Conservation (phyloP, 345 rosid species). For the Boechera stricta region DNA sequence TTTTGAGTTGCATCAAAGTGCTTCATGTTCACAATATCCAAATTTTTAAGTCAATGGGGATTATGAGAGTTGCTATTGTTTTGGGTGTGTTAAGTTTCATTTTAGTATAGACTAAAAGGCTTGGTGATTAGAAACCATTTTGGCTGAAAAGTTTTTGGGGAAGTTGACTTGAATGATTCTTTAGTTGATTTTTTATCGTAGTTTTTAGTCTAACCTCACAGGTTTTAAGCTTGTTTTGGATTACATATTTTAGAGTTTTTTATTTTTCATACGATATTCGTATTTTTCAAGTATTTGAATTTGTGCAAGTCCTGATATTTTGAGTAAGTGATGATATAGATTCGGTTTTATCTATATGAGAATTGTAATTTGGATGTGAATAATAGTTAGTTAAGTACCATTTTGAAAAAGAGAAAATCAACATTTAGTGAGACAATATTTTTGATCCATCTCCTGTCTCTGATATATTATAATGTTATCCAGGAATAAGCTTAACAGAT, state of each 20-base stretch:
- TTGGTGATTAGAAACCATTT: background rate
- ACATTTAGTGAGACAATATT: background rate
- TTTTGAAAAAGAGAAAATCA: too few species aligned
- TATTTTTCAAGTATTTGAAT: background rate
- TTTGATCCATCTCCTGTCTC: background rate
- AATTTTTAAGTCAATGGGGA: background rate
- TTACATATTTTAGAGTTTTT: background rate
- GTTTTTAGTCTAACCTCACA: background rate
- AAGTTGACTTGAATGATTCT: background rate
- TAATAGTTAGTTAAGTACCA: too few species aligned
- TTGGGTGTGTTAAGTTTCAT: background rate
- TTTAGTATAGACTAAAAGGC: background rate
- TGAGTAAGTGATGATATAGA: background rate
- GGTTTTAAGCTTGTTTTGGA: background rate
- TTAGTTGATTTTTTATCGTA: background rate
- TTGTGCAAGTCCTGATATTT: background rate
- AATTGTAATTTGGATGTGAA: too few species aligned
- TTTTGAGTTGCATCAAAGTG: background rate
- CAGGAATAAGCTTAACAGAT: constrained; percentile 89
- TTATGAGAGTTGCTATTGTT: background rate
- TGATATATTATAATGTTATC: constrained; percentile 2
- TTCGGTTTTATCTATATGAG: background rate
- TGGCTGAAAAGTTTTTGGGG: too few species aligned
- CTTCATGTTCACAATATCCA: background rate
- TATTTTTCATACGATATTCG: background rate